Percentiles rank a stretch among this genome's conserved stretches.
phyloP scores from a whole-genome alignment of 2,329 filamentous ascomycete species.

The Monilinia polystroma region DNA sequence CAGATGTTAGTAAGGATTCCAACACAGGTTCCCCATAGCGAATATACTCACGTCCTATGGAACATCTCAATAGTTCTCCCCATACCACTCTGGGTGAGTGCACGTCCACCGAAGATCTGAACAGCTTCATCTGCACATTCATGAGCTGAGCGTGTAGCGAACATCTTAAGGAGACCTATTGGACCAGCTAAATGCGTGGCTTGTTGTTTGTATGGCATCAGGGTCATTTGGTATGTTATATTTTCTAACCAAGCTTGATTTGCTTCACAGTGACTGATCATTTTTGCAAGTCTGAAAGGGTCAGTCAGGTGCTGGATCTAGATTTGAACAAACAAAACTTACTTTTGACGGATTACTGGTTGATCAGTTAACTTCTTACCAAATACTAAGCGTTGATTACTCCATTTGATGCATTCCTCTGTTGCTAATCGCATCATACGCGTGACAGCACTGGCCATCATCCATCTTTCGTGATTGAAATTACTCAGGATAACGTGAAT shows the following conservation, averaged over 20 bases:
- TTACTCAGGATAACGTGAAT: conserved; percentile 82
- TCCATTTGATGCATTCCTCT: conserved; percentile 86
- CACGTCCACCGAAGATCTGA: conserved; percentile 83
- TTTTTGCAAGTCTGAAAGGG: conserved; percentile 66
- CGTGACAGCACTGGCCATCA: conserved; percentile 63
- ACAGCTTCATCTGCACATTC: conserved; percentile 81
- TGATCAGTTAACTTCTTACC: conserved; percentile 80
- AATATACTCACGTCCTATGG: conserved; percentile 56
- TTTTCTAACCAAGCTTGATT: conserved; percentile 83
- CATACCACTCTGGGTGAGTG: conserved; percentile 79
- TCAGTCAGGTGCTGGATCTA: conserved; percentile 20
- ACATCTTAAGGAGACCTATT: conserved; percentile 80
- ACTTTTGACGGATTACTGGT: conserved; percentile 80
- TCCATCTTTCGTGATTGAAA: conserved; percentile 86
- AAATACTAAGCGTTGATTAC: conserved; percentile 82
- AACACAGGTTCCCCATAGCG: conserved; percentile 40
- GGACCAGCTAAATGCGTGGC: conserved; percentile 73
- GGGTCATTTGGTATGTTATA: conserved; percentile 84
- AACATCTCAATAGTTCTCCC: conserved; percentile 81
- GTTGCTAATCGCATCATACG: conserved; percentile 67
- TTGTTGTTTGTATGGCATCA: conserved; percentile 79
- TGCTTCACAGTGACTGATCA: conserved; percentile 80
- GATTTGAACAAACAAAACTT: conserved; percentile 33
- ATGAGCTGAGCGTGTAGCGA: conserved; percentile 71
- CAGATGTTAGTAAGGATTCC: not conserved